phyloP scores from a whole-genome alignment of 2,329 filamentous ascomycete species.

The Aspergillus sp. region DNA sequence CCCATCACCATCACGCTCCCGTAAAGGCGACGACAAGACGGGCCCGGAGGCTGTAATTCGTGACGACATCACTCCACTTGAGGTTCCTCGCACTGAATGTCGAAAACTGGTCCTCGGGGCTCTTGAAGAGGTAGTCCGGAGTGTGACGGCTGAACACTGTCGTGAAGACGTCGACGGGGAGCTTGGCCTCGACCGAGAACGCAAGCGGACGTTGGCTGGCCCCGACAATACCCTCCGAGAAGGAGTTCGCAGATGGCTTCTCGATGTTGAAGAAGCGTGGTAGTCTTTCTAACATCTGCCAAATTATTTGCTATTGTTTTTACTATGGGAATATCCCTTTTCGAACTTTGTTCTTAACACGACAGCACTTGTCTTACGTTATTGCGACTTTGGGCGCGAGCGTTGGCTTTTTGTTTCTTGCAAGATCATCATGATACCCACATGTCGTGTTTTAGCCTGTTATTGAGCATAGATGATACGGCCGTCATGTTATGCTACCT shows the following conservation, averaged over 20 bases:
- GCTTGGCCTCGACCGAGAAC: constrained; percentile 30
- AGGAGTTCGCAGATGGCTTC: constrained; percentile 56
- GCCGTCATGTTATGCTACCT: too few species aligned
- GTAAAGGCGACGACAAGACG: constrained; percentile 29
- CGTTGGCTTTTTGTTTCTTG: background rate
- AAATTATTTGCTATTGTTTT: constrained; percentile 5
- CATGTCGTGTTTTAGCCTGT: constrained; percentile 17
- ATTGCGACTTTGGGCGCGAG: background rate
- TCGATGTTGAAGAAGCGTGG: constrained; percentile 47
- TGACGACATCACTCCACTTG: constrained; percentile 34
- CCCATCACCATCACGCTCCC: constrained; percentile 38
- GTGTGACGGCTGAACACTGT: constrained; percentile 50
- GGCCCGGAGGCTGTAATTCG: constrained; percentile 19
- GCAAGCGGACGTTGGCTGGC: constrained; percentile 29
- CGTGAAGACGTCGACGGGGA: constrained; percentile 38
- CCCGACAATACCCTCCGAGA: constrained; percentile 54
- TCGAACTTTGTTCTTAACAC: background rate
- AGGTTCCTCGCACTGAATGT: constrained; percentile 52
- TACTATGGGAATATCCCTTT: background rate
- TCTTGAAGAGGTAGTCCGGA: constrained; percentile 54
- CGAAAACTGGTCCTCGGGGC: constrained; percentile 55
- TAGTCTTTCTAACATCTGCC: constrained; percentile 15
- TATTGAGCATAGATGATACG: constrained; percentile 2
- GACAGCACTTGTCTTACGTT: background rate
- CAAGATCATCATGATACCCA: constrained; percentile 23